Conservation (phyloP, 2,329 filamentous ascomycete species). For the Neospermospora avenae region DNA sequence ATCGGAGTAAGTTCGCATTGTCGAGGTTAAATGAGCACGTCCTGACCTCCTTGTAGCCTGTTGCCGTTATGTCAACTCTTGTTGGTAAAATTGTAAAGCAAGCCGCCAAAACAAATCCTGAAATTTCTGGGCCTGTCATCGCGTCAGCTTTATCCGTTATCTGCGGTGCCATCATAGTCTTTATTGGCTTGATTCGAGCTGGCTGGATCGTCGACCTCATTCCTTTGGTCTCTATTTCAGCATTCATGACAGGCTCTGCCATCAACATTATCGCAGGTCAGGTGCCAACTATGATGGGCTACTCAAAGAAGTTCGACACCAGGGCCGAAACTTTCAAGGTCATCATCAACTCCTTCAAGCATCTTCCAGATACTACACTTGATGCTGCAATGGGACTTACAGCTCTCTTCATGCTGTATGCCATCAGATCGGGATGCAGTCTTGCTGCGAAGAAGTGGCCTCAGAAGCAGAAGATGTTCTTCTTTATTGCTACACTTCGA, state of each 20-base stretch:
- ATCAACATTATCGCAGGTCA: slow-evolving; percentile 86
- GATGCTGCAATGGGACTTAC: slow-evolving; percentile 89
- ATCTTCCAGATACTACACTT: slow-evolving; percentile 62
- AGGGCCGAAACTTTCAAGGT: slow-evolving; percentile 77
- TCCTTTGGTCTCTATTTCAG: slow-evolving; percentile 82
- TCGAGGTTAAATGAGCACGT: slow-evolving; percentile 2
- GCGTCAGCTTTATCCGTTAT: slow-evolving; percentile 78
- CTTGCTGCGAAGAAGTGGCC: slow-evolving; percentile 67
- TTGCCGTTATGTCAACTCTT: slow-evolving; percentile 92
- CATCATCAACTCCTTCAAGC: slow-evolving; percentile 76
- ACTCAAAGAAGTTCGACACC: slow-evolving; percentile 59
- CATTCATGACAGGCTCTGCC: slow-evolving; percentile 96
- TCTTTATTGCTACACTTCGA: slow-evolving; percentile 87
- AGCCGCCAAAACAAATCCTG: slow-evolving; percentile 53
- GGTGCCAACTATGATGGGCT: slow-evolving; percentile 76
- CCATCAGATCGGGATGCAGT: slow-evolving; percentile 65
- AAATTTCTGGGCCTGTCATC: slow-evolving; percentile 61
- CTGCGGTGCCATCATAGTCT: slow-evolving; percentile 70
- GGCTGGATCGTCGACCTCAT: slow-evolving; percentile 95
- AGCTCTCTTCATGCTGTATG: slow-evolving; percentile 72
- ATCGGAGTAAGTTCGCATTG: slow-evolving; percentile 66
- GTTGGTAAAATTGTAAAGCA: slow-evolving; percentile 76
- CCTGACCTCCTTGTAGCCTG: slow-evolving; percentile 55
- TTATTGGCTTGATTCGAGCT: slow-evolving; percentile 73
- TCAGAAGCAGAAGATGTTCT: slow-evolving; percentile 67